Percentiles rank a stretch among this genome's conserved stretches.
Conservation (phyloP, 495 filamentous ascomycete species). For the Immersiella caudata region DNA sequence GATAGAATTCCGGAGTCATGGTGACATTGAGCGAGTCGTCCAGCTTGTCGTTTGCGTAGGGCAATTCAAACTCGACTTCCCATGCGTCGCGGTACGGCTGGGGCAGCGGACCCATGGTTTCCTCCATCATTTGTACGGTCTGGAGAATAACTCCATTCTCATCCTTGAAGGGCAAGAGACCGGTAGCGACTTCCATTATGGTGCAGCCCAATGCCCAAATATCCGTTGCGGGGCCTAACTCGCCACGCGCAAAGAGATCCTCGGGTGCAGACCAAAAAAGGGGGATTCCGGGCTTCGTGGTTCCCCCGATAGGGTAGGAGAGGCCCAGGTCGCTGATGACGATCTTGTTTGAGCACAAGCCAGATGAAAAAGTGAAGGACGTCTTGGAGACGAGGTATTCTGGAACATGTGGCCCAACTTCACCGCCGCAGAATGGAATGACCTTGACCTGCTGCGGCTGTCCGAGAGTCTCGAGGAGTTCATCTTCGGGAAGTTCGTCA, state of each 20-base stretch:
- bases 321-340: constrained; percentile 37
- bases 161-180: background rate
- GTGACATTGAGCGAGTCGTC: constrained; percentile 10
- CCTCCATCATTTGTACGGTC: constrained; percentile 15
- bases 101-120: constrained; percentile 26
- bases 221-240: constrained; percentile 24
- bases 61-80: background rate
- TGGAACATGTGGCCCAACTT: constrained; percentile 19
- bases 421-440: constrained; percentile 4
- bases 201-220: constrained; percentile 36
- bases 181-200: constrained; percentile 22
- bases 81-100: constrained; percentile 10
- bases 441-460: constrained; percentile 2
- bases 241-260: constrained; percentile 12
- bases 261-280: constrained; percentile 30
- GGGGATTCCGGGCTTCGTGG: constrained; percentile 23
- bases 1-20: background rate
- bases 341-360: constrained; percentile 18
- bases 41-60: constrained; percentile 8
- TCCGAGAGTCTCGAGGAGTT: constrained; percentile 21
- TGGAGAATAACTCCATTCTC: background rate
- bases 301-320: constrained; percentile 19
- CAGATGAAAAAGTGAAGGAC: background rate
- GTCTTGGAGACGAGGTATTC: constrained; percentile 25
- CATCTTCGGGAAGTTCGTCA: constrained; percentile 23